A percentile compares a stretch with the other conserved stretches of the same genome.
Conservation (phyloP, 108 stramenopile species). For the Pseudonitzschia pungens region DNA sequence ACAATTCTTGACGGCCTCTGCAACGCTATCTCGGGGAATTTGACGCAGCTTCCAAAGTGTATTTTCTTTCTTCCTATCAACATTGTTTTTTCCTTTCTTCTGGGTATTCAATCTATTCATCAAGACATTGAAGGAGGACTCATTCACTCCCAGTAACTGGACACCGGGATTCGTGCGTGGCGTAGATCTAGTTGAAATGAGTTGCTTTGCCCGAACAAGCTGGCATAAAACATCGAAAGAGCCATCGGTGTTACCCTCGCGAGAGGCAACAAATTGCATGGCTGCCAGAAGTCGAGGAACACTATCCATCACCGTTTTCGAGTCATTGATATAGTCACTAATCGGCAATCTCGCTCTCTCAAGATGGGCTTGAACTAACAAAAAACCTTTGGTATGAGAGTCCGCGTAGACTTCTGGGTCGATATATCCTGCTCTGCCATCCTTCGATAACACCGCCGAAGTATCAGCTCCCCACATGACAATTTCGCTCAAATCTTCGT, state of each 20-base stretch:
- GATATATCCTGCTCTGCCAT: conserved; percentile 31
- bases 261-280: conserved; percentile 88
- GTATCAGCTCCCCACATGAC: conserved; percentile 84
- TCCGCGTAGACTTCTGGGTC: conserved; percentile 71
- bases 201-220: conserved; percentile 42
- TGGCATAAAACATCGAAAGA: conserved; percentile 61
- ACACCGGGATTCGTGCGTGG: conserved; percentile 18
- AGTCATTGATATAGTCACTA: conserved; percentile 97
- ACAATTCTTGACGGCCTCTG: conserved; percentile 27
- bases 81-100: conserved; percentile 5
- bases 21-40: conserved; percentile 10
- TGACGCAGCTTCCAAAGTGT: conserved; percentile 15
- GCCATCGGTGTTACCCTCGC: conserved; percentile 49
- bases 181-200: conserved; percentile 32
- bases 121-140: conserved; percentile 8
- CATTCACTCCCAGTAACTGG: conserved; percentile 23
- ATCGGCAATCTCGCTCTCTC: conserved; percentile 88
- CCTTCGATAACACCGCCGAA: conserved; percentile 30
- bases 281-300: conserved; percentile 93
- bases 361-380: conserved; percentile 92
- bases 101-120: conserved; percentile 7
- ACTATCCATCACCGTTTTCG: conserved; percentile 93
- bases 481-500: conserved; percentile 83
- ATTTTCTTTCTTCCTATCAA: not conserved
- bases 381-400: conserved; percentile 93